phyloP scores from a whole-genome alignment of 2,329 filamentous ascomycete species.

The Cucurbitaria berberidis region DNA sequence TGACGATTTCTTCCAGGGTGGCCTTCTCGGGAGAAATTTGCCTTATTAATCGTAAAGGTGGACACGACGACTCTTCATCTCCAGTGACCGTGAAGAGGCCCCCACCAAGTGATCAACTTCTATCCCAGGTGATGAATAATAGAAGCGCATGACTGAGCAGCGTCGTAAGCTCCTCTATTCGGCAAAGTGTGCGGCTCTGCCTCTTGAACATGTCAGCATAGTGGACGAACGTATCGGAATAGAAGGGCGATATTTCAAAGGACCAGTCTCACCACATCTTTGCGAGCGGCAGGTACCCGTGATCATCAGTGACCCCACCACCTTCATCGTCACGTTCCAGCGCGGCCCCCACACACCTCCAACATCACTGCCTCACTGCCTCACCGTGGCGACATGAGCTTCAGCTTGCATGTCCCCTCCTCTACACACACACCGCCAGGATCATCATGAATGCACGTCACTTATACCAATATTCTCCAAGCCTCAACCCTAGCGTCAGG shows the following conservation, averaged over 20 bases:
- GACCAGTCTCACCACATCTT: conserved; percentile 4
- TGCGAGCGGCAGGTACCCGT: conserved; percentile 7
- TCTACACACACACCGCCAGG: conserved; percentile 8
- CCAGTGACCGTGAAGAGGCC: not conserved
- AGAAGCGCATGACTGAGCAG: conserved; percentile 8
- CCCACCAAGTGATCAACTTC: not conserved
- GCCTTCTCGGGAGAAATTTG: not conserved
- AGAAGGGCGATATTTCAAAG: conserved; percentile 4
- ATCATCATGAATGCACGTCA: conserved; percentile 11
- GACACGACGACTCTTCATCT: not conserved
- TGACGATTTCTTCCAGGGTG: not conserved
- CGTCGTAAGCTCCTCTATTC: conserved; percentile 5
- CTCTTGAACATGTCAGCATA: not conserved
- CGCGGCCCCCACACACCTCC: conserved; percentile 17
- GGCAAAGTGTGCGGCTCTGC: conserved; percentile 6
- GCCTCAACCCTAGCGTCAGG: conserved; percentile 15
- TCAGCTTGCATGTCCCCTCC: conserved; percentile 23
- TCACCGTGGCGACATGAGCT: conserved; percentile 16
- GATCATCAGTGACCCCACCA: conserved; percentile 3
- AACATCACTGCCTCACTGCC: conserved; percentile 19
- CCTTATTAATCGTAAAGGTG: not conserved
- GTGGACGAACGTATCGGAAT: not conserved
- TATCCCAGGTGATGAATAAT: conserved; percentile 2
- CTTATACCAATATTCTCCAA: not conserved
- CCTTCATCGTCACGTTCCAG: conserved; percentile 6